A percentile compares a stretch with the other conserved stretches of the same genome.
Evolutionary conservation across 2,329 filamentous ascomycete species (phyloP).

Genomic region (Trichoderma guizhouense): DNA sequence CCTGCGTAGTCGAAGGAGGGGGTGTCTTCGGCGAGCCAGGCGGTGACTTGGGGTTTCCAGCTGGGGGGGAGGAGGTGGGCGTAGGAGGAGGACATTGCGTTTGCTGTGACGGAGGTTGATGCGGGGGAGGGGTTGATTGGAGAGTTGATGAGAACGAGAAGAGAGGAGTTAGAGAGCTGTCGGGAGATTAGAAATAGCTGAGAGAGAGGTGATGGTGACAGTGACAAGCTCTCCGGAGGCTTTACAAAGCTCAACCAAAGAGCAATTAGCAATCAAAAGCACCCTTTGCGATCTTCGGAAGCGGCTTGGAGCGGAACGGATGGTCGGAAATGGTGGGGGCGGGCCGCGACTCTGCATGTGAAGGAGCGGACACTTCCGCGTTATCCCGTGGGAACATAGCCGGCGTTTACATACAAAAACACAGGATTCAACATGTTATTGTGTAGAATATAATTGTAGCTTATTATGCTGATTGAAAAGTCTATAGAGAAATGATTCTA

Average conservation of each 20-base stretch:
- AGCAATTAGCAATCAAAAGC: background rate
- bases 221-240: background rate
- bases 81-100: constrained; percentile 27
- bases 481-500: background rate
- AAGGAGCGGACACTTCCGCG: background rate
- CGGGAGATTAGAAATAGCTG: background rate
- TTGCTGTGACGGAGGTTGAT: background rate
- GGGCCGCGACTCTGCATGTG: background rate
- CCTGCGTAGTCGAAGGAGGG: constrained; percentile 96
- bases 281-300: background rate
- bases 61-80: constrained; percentile 72
- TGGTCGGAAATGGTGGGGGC: constrained; percentile 13
- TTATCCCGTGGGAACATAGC: background rate
- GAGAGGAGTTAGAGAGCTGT: background rate
- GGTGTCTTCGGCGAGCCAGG: constrained; percentile 94
- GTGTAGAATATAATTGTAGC: background rate
- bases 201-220: background rate
- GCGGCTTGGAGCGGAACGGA: constrained; percentile 5
- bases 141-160: background rate
- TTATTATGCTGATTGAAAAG: background rate
- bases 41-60: constrained; percentile 75
- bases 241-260: background rate
- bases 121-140: background rate
- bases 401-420: background rate
- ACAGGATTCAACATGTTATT: background rate